Evolutionary conservation across 1,139 yeast species (phyloP).

Genomic region (Suhomyces chickasaworum): DNA sequence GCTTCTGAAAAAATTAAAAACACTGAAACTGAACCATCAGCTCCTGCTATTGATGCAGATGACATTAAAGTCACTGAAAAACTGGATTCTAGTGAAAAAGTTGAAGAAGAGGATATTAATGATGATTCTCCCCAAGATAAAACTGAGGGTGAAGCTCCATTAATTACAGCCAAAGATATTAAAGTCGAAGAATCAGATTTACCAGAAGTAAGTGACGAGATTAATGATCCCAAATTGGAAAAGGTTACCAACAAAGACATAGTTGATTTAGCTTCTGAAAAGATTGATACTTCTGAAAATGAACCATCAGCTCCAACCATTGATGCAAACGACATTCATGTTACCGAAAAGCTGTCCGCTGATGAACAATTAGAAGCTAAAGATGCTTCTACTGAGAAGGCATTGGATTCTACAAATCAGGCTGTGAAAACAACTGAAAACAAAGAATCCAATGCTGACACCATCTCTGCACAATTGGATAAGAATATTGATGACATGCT

Average conservation of each 20-base stretch:
- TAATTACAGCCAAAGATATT: constrained; percentile 11
- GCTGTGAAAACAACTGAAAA: not conserved
- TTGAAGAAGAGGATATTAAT: constrained; percentile 4
- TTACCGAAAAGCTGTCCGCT: constrained; percentile 8
- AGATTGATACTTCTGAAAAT: constrained; percentile 9
- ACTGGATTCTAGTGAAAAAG: not conserved
- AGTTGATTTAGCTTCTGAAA: constrained; percentile 4
- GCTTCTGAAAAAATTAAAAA: constrained; percentile 3
- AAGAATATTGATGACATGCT: constrained; percentile 1
- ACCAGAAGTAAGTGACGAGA: constrained; percentile 3
- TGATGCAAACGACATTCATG: constrained; percentile 13
- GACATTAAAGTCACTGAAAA: constrained; percentile 10
- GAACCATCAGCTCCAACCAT: constrained; percentile 4
- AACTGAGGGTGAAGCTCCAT: constrained; percentile 9
- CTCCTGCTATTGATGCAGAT: constrained; percentile 7
- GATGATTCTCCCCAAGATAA: constrained; percentile 7
- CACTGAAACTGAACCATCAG: constrained; percentile 10
- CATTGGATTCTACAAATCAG: not conserved
- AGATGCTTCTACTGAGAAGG: constrained; percentile 7
- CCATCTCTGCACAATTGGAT: not conserved
- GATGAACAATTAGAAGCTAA: too few species aligned
- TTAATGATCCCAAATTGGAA: constrained; percentile 6
- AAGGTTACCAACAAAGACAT: constrained; percentile 5
- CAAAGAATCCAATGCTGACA: not conserved
- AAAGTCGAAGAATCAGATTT: constrained; percentile 5